Evolutionary conservation across 2,329 filamentous ascomycete species (phyloP).

Genomic region (Colletotrichum sp.): DNA sequence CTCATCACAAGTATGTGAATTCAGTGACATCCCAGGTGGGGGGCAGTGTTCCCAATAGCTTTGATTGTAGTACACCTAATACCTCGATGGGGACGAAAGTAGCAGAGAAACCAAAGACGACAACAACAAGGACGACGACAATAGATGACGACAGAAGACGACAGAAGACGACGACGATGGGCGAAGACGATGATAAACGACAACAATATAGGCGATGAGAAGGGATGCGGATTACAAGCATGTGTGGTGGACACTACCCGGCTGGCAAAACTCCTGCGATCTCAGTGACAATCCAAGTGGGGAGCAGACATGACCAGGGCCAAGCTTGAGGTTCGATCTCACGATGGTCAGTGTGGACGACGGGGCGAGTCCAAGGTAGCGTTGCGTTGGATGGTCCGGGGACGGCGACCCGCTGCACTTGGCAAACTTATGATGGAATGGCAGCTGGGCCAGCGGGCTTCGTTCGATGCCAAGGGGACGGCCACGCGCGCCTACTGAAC

Average conservation of each 20-base stretch:
- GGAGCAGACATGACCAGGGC: background rate
- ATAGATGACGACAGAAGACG: too few relatives aligned
- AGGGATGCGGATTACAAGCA: too few relatives aligned
- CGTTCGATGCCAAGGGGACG: background rate
- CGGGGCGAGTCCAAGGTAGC: background rate
- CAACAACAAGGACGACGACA: too few relatives aligned
- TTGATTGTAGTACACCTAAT: too few relatives aligned
- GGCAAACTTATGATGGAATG: background rate
- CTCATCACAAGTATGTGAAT: background rate
- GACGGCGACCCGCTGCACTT: background rate
- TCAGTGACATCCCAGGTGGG: background rate
- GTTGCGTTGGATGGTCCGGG: background rate
- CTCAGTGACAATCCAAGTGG: background rate
- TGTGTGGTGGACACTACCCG: too few relatives aligned
- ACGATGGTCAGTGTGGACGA: conserved; percentile 13
- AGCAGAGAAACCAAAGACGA: too few relatives aligned
- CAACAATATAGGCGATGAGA: too few relatives aligned
- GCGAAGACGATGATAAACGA: too few relatives aligned
- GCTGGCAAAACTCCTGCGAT: too few relatives aligned
- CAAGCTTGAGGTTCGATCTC: conserved; percentile 12
- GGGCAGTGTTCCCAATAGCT: background rate
- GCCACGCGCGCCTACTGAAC: background rate
- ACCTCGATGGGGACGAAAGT: too few relatives aligned
- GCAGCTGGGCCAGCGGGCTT: background rate
- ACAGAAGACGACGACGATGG: too few relatives aligned